Percentiles rank a stretch among this genome's conserved stretches.
phyloP scores from a whole-genome alignment of 1,284 basidiomycete species.

The Boletus smithii region DNA sequence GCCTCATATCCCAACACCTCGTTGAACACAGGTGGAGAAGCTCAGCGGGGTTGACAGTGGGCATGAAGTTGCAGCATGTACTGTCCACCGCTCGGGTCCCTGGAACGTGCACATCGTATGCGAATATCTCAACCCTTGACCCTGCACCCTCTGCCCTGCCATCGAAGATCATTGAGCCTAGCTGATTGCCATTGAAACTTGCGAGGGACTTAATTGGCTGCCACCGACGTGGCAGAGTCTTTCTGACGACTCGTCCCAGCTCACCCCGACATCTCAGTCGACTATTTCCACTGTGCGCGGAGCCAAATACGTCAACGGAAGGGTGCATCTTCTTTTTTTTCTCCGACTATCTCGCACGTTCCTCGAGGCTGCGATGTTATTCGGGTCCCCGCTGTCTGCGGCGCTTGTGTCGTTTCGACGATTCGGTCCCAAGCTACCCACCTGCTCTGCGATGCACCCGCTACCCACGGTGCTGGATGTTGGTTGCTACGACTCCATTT shows the following conservation, averaged over 20 bases:
- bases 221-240: slow-evolving; percentile 9
- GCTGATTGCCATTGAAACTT: neutral
- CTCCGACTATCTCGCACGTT: slow-evolving; percentile 4
- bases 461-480: too few species aligned
- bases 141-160: slow-evolving; percentile 14
- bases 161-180: neutral
- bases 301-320: slow-evolving; percentile 5
- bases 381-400: neutral
- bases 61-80: slow-evolving; percentile 17
- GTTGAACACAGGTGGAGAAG: neutral
- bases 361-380: neutral
- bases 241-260: neutral
- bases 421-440: too few species aligned
- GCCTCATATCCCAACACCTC: neutral
- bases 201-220: slow-evolving; percentile 18
- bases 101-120: slow-evolving; percentile 17
- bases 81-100: slow-evolving; percentile 10
- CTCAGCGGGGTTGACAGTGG: neutral
- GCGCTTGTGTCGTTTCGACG: neutral
- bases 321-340: neutral
- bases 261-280: slow-evolving; percentile 17
- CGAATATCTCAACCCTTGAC: slow-evolving; percentile 15
- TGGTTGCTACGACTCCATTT: too few species aligned
- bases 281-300: slow-evolving; percentile 9
- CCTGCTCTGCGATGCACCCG: too few species aligned